Percentiles rank a stretch among this genome's conserved stretches.
Evolutionary conservation across 192 early-diverging fungal species (phyloP).

Genomic region (Funneliformis geosporum): DNA sequence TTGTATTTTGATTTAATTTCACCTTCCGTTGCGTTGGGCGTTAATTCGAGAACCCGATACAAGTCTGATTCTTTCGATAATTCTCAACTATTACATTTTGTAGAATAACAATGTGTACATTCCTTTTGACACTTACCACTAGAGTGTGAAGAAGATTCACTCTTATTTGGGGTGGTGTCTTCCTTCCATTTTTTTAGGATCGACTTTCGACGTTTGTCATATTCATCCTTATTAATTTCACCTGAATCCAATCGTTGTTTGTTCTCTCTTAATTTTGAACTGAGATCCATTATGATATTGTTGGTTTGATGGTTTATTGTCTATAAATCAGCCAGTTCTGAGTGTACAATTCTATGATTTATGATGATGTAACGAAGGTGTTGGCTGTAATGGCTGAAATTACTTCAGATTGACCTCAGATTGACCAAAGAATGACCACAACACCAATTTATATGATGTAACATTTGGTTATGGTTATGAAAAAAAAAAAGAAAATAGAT

Average conservation of each 20-base stretch:
- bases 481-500: no score
- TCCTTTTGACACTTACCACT: neutral
- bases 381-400: no score
- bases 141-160: no score
- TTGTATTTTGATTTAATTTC: conserved; percentile 95
- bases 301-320: no score
- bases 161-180: no score
- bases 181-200: neutral
- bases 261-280: neutral
- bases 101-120: neutral
- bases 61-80: conserved; percentile 73
- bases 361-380: no score
- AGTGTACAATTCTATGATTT: no score
- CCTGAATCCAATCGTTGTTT: neutral
- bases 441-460: no score
- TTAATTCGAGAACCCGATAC: conserved; percentile 84
- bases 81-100: neutral
- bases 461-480: no score
- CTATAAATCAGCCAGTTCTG: no score
- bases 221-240: neutral
- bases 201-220: neutral
- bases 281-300: neutral
- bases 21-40: conserved; percentile 66
- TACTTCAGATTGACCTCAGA: no score
- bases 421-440: no score